Percentiles rank a stretch among this genome's conserved stretches.
phyloP scores from a whole-genome alignment of 306 rosid species.

The Vigna mungo region DNA sequence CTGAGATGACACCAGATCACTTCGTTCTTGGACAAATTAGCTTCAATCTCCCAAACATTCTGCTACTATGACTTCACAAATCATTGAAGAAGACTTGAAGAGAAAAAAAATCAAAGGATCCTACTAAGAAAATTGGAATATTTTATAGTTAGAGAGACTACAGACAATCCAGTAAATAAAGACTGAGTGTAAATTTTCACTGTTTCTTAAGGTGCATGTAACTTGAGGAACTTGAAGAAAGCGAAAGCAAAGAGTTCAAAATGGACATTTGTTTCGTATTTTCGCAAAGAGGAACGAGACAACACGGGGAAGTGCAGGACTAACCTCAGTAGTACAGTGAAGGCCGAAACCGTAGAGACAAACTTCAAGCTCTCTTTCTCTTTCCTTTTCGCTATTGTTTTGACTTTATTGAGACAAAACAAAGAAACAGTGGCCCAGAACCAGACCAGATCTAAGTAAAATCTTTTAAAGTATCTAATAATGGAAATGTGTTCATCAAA shows the following conservation, averaged over 20 bases:
- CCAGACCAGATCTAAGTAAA: slow-evolving; percentile 7
- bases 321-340: slow-evolving; percentile 41
- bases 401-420: slow-evolving; percentile 16
- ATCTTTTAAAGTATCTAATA: background rate
- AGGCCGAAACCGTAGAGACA: background rate
- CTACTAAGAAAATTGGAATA: slow-evolving; percentile 20
- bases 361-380: background rate
- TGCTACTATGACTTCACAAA: slow-evolving; percentile 41
- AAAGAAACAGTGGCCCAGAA: background rate
- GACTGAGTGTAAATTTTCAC: background rate
- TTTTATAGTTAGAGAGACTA: slow-evolving; percentile 3
- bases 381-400: background rate
- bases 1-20: slow-evolving; percentile 31
- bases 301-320: slow-evolving; percentile 12
- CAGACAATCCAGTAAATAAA: background rate
- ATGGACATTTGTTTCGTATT: slow-evolving; percentile 21
- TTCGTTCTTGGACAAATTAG: slow-evolving; percentile 38
- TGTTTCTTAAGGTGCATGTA: background rate
- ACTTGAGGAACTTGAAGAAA: slow-evolving; percentile 10
- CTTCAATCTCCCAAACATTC: slow-evolving; percentile 34
- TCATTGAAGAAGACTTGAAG: slow-evolving; percentile 37
- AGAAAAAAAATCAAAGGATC: slow-evolving; percentile 26
- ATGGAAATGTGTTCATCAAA: background rate
- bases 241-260: background rate
- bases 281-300: slow-evolving; percentile 9